Evolutionary conservation across 148 eudicot genomes (phyloP), one percentile per base, ranked within the genome.

Genomic region (Dianthus caryophyllus): DNA sequence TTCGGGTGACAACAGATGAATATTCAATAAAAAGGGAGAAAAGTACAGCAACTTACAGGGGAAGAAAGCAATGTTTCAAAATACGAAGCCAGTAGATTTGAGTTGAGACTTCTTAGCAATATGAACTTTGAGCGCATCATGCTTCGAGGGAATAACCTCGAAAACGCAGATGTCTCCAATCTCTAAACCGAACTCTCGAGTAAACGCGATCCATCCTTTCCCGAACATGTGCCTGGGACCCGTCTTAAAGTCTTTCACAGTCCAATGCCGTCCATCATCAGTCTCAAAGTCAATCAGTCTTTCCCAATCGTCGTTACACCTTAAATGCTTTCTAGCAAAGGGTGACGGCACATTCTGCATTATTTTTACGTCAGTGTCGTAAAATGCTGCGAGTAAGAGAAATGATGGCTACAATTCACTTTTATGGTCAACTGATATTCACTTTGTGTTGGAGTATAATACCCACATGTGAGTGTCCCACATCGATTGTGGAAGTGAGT

Each of bases 91-190:
- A 16, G 57, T 25, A 55, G 54, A 51, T 50, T 27, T 29, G 30
- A 75, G 41, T 21, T 69, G 43, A 7, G 70, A 56, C 13, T 57
- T 70, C 66, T 56, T 70, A 47, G 46, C 70, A 64, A 76, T 31
- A 21, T 60, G 67, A 71, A 76, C 75, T 71, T 66, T 51, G 6
- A 76, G 57, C 56, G 70, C 54, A 0, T 5, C 10, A 14, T 13
- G 25, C 1, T 14, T 14, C 24, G 68, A 48, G 59, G 46, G 20
- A 39, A 20, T 54, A 5, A 76, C 61, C 75, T 81, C 85, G 47
- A 81, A 81, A 44, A 79, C 76, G 73, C 87, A 81, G 51, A 71
- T 73, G 69, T 84, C 84, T 59, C 83, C 88, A 2, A 66, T 75
- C 55, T 72, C 71, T 56, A 81, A 54, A 27, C 66, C 60, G 27